phyloP scores from a whole-genome alignment of 441 rosid species.

The Breynia disticha region DNA sequence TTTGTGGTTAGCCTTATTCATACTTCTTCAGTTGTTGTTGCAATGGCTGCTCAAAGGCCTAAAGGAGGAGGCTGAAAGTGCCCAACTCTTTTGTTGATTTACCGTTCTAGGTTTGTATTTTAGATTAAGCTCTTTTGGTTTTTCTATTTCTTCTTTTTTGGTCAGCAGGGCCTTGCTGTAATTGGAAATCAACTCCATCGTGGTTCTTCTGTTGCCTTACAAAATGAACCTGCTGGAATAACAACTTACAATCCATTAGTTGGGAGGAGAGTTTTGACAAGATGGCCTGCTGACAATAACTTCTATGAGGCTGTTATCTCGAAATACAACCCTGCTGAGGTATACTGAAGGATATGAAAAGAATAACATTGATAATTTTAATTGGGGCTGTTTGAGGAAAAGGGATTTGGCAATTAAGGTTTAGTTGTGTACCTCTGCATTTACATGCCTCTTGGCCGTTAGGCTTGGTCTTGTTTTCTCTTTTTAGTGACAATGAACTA shows the following conservation, averaged over 20 bases:
- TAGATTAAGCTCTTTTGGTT: background rate
- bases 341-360: conserved; percentile 14
- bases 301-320: conserved; percentile 90
- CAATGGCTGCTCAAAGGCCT: background rate
- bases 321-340: conserved; percentile 61
- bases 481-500: too few relatives aligned
- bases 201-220: conserved; percentile 29
- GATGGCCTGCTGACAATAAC: conserved; percentile 87
- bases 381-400: background rate
- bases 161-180: too few relatives aligned
- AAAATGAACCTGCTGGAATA: conserved; percentile 47
- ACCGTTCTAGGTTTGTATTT: background rate
- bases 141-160: too few relatives aligned
- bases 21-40: background rate
- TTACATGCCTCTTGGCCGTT: too few relatives aligned
- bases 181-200: background rate
- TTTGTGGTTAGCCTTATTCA: background rate
- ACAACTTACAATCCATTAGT: conserved; percentile 34
- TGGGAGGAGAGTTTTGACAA: conserved; percentile 93
- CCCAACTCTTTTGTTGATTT: background rate
- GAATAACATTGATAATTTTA: background rate
- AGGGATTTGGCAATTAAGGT: background rate
- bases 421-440: too few relatives aligned
- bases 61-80: background rate
- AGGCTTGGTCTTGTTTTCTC: too few relatives aligned